phyloP scores from a whole-genome alignment of 2,329 filamentous ascomycete species.

The Neospermospora avenae region DNA sequence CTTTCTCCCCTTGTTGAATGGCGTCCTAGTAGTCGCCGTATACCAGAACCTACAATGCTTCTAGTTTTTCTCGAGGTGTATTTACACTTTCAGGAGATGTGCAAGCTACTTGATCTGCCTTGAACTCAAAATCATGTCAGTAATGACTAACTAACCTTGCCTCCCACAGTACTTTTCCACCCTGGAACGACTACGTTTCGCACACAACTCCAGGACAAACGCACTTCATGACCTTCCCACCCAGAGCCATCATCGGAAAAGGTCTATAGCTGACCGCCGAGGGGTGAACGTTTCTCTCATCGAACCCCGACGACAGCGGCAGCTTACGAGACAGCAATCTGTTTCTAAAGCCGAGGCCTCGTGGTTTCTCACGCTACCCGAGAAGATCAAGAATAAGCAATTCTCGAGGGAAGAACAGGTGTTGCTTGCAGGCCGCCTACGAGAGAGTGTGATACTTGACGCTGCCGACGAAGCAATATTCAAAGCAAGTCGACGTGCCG shows the following conservation, averaged over 20 bases:
- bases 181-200: slow-evolving; percentile 66
- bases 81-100: background rate
- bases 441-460: slow-evolving; percentile 52
- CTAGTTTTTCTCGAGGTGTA: slow-evolving; percentile 3
- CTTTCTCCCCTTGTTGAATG: background rate
- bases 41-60: slow-evolving; percentile 3
- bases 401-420: slow-evolving; percentile 71
- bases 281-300: slow-evolving; percentile 28
- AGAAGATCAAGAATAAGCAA: slow-evolving; percentile 68
- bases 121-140: background rate
- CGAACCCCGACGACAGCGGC: slow-evolving; percentile 29
- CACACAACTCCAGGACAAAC: slow-evolving; percentile 44
- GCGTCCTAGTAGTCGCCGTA: background rate
- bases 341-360: slow-evolving; percentile 55
- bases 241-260: slow-evolving; percentile 25
- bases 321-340: slow-evolving; percentile 31
- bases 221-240: slow-evolving; percentile 32
- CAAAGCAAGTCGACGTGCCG: slow-evolving; percentile 42
- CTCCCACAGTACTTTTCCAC: slow-evolving; percentile 65
- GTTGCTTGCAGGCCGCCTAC: slow-evolving; percentile 51
- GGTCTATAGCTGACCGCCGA: slow-evolving; percentile 30
- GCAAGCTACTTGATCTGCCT: background rate
- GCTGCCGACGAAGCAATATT: slow-evolving; percentile 56
- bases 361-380: slow-evolving; percentile 68
- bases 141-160: slow-evolving; percentile 13